These are phyloP conservation scores for Ustilago cynodontis DNA, from an alignment of 1,284 basidiomycete species.

Conservation along the genomic window DNA sequence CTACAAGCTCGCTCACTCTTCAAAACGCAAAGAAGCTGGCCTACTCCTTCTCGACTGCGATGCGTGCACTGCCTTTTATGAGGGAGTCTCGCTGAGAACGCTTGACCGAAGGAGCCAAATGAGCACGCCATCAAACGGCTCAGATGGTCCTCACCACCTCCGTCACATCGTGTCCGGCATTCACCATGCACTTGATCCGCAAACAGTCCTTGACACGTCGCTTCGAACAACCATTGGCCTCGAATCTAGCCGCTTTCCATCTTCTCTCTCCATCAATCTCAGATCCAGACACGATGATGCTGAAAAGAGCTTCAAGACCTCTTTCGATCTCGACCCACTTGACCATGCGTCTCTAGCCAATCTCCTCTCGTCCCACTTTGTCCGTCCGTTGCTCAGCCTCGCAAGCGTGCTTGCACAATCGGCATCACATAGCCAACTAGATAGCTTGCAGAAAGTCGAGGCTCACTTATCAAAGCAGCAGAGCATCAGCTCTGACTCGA, in stretches of 20 bases:
- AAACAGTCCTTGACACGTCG: neutral
- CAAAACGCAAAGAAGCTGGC: conserved; percentile 12
- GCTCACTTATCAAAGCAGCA: neutral
- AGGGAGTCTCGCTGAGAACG: conserved; percentile 30
- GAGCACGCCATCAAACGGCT: neutral
- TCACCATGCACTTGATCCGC: conserved; percentile 25
- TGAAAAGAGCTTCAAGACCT: conserved; percentile 15
- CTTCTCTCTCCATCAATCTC: conserved; percentile 27
- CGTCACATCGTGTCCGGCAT: neutral
- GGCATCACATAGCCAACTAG: conserved; percentile 12
- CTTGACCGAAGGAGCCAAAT: conserved; percentile 27
- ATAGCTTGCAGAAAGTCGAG: neutral
- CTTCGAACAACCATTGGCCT: conserved; percentile 14
- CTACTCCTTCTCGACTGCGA: conserved; percentile 33
- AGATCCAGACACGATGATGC: neutral
- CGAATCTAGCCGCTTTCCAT: conserved; percentile 33
- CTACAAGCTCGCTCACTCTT: conserved; percentile 35
- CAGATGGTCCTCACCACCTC: conserved; percentile 6
- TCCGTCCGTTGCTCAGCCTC: conserved; percentile 25
- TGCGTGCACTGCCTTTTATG: conserved; percentile 30
- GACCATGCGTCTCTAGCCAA: conserved; percentile 25
- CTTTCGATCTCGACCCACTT: conserved; percentile 41
- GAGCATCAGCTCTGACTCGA: neutral
- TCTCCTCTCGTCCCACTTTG: conserved; percentile 21
- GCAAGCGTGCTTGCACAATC: conserved; percentile 6